Conservation (phyloP, 2,329 filamentous ascomycete species). For the Neonectria ditissima region DNA sequence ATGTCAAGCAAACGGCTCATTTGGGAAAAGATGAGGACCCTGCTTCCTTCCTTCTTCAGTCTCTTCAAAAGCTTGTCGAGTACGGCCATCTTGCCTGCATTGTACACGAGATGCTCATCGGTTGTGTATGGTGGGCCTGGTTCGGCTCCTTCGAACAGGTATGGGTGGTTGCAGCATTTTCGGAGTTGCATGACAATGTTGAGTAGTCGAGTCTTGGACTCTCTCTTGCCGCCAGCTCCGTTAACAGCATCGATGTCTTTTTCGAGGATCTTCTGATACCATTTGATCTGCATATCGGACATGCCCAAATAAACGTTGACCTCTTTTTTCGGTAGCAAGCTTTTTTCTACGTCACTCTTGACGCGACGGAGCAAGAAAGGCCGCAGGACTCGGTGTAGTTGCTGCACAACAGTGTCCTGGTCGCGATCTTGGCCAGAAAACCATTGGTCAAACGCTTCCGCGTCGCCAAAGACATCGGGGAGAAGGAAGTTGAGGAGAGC, state of each 20-base stretch:
- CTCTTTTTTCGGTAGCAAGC: slow-evolving; percentile 95
- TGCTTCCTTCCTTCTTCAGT: slow-evolving; percentile 86
- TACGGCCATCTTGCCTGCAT: slow-evolving; percentile 97
- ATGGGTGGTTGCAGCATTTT: slow-evolving; percentile 99
- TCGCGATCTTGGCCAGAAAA: slow-evolving; percentile 92
- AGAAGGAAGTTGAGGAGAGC: slow-evolving; percentile 96
- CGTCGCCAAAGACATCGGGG: slow-evolving; percentile 97
- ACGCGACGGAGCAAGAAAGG: slow-evolving; percentile 96
- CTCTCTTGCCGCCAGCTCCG: slow-evolving; percentile 92
- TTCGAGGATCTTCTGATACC: slow-evolving; percentile 99
- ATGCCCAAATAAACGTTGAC: slow-evolving; percentile 97
- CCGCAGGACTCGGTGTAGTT: slow-evolving; percentile 90
- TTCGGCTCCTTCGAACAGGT: slow-evolving; percentile 96
- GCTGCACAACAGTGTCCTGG: slow-evolving; percentile 95
- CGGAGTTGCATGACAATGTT: slow-evolving; percentile 99
- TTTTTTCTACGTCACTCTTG: slow-evolving; percentile 98
- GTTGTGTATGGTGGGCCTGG: slow-evolving; percentile 98
- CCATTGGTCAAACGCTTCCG: slow-evolving; percentile 98
- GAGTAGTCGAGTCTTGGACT: slow-evolving; percentile 95
- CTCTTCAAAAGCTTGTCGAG: slow-evolving; percentile 90
- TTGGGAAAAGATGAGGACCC: slow-evolving; percentile 98
- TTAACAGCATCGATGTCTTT: slow-evolving; percentile 99
- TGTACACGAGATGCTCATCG: slow-evolving; percentile 93
- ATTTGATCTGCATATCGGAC: slow-evolving; percentile 99
- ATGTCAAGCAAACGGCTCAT: slow-evolving; percentile 99